phyloP scores from a whole-genome alignment of 805 yeast species.

The Starmerella asiatica region DNA sequence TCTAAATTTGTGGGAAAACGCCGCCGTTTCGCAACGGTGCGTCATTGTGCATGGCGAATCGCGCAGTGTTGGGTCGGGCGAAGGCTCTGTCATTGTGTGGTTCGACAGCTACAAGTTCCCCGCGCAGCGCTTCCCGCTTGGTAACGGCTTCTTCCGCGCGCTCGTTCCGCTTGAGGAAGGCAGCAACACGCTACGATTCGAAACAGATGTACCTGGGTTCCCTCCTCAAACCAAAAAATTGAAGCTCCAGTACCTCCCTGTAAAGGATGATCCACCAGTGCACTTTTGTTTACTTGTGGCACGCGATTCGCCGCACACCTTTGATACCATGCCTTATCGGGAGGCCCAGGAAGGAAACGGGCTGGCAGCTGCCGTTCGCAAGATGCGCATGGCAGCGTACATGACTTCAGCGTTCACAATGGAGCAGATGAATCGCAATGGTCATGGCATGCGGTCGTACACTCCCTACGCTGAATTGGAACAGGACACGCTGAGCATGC shows the following conservation, averaged over 20 bases:
- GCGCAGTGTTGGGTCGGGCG: constrained; percentile 19
- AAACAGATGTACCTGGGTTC: constrained; percentile 22
- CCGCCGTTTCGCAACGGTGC: constrained; percentile 24
- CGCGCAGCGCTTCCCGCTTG: constrained; percentile 55
- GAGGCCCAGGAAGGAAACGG: constrained; percentile 42
- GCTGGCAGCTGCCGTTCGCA: constrained; percentile 55
- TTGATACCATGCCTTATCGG: constrained; percentile 48
- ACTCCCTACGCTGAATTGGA: constrained; percentile 56
- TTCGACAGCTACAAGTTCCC: constrained; percentile 41
- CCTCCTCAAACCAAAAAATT: constrained; percentile 21
- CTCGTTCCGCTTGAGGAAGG: constrained; percentile 58
- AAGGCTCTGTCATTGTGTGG: constrained; percentile 34
- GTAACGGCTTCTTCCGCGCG: constrained; percentile 60
- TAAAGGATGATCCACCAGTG: constrained; percentile 56
- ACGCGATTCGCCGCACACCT: constrained; percentile 54
- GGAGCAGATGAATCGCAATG: constrained; percentile 72
- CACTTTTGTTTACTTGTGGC: constrained; percentile 69
- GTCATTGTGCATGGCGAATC: constrained; percentile 29
- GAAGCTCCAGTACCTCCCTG: constrained; percentile 39
- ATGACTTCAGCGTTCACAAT: constrained; percentile 84
- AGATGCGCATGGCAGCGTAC: constrained; percentile 69
- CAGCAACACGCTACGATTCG: constrained; percentile 42
- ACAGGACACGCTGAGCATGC: constrained; percentile 38
- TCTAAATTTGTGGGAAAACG: constrained; percentile 23
- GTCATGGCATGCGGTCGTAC: constrained; percentile 68